Evolutionary conservation across 177 flowering plant genomes (phyloP), one percentile per base, ranked within the genome.

Genomic region (Vitis hybrid): DNA sequence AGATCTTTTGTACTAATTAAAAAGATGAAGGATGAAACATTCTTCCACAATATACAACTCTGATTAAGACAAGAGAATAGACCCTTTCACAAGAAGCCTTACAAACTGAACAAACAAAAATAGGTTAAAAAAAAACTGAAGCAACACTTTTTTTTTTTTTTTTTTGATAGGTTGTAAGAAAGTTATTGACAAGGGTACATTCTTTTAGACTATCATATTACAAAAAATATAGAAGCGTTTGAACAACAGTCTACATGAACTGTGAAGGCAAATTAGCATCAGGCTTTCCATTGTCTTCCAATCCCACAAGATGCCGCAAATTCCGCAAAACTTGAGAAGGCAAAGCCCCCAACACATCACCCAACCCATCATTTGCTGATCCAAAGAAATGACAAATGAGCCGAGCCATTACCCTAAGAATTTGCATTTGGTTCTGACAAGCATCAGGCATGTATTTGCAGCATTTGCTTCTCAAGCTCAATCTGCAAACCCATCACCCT

Each of bases 401-500:
- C 69, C 97, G 48, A 60, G 84, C 88, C 84, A 91, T 76, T 4
- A 82, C 79, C 52, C 91, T 90, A 9, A 91, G 77, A 72, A 90
- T 74, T 80, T 93, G 95, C 93, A 90, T 82, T 76, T 93, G 98
- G 75, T 83, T 88, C 70, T 89, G 97, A 69, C 90, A 93, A 19
- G 93, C 87, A 64, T 93, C 90, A 0, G 30, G 86, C 89, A 10
- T 89, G 88, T 86, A 89, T 77, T 74, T 87, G 91, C 90, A 91
- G 86, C 94, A 91, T 87, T 64, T 81, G 80, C 82, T 91, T 91
- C 86, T 93, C 96, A 72, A 91, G 98, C 70, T 93, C 95, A 70
- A 93, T 79, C 79, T 91, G 95, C 88, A 93, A 69, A 10, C 64
- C 78, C 69, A 89, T 63, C 86, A 90, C 83, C 79, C 84, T 83